Conservation (phyloP, 2,329 filamentous ascomycete genomes). For the Pseudopyrenochaeta lycopersici region DNA sequence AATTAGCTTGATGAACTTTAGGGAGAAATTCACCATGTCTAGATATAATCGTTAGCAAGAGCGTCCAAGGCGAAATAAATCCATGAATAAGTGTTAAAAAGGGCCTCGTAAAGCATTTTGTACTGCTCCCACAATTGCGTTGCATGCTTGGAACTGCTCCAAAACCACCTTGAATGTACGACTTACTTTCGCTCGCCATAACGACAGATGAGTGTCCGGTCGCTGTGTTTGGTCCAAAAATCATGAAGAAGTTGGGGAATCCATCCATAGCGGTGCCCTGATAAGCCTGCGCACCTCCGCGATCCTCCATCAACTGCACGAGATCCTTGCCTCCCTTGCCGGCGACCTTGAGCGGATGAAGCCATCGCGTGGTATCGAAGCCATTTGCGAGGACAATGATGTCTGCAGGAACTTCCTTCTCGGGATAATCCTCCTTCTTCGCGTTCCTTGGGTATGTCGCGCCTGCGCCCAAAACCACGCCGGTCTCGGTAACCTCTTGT, state of each 20-base stretch:
- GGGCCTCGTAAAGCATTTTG: no score
- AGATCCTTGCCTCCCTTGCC: conserved; percentile 62
- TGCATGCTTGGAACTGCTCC: not conserved
- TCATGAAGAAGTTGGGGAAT: conserved; percentile 69
- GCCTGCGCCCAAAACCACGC: conserved; percentile 62
- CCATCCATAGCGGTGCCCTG: conserved; percentile 65
- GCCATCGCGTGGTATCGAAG: conserved; percentile 64
- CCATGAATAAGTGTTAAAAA: not conserved
- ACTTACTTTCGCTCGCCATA: conserved; percentile 63
- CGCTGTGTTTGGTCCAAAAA: conserved; percentile 69
- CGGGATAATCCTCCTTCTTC: conserved; percentile 42
- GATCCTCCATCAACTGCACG: conserved; percentile 64
- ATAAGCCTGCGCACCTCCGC: conserved; percentile 70
- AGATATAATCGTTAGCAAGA: not conserved
- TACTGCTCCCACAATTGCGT: no score
- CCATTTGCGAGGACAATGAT: conserved; percentile 70
- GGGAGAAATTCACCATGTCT: conserved; percentile 65
- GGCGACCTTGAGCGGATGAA: conserved; percentile 62
- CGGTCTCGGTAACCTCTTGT: conserved; percentile 57
- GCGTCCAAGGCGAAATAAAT: not conserved
- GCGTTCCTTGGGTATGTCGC: conserved; percentile 54
- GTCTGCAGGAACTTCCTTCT: conserved; percentile 63
- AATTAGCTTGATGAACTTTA: conserved; percentile 67
- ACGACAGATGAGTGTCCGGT: conserved; percentile 71
- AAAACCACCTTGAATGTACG: no score